Evolutionary conservation across 352 stramenopile genomes (phyloP).

Genomic region (Thraustotheca clavata): DNA sequence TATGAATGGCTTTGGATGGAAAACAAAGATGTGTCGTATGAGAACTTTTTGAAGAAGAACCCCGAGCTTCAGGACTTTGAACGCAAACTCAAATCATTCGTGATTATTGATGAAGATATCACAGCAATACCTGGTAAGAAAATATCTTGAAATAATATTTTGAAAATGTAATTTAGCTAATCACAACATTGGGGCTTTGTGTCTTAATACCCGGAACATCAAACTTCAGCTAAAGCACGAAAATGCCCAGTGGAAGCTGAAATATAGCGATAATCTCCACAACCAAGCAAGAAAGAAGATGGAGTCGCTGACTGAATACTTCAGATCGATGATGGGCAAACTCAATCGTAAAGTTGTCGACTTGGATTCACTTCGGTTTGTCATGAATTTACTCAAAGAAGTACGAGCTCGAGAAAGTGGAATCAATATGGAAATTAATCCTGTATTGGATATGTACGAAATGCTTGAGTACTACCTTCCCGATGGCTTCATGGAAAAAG

Average conservation of each 20-base stretch:
- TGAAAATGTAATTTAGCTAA: slow-evolving; percentile 40
- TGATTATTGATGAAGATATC: slow-evolving; percentile 92
- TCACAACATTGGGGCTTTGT: slow-evolving; percentile 96
- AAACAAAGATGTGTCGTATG: slow-evolving; percentile 94
- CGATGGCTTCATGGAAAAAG: slow-evolving; percentile 97
- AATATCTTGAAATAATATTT: not conserved
- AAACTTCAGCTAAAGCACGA: slow-evolving; percentile 96
- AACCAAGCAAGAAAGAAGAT: slow-evolving; percentile 89
- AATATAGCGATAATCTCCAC: slow-evolving; percentile 96
- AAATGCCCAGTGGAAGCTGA: slow-evolving; percentile 95
- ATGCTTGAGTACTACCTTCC: slow-evolving; percentile 94
- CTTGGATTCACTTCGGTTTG: slow-evolving; percentile 94
- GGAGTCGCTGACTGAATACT: slow-evolving; percentile 95
- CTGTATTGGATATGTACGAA: slow-evolving; percentile 98
- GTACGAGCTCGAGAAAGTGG: slow-evolving; percentile 94
- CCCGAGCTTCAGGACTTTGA: slow-evolving; percentile 96
- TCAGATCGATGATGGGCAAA: slow-evolving; percentile 89
- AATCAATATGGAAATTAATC: slow-evolving; percentile 98
- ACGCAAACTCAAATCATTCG: slow-evolving; percentile 93
- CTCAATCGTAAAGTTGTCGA: slow-evolving; percentile 93
- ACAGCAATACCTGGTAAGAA: slow-evolving; percentile 43
- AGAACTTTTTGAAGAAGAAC: slow-evolving; percentile 90
- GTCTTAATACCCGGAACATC: slow-evolving; percentile 94
- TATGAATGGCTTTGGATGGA: slow-evolving; percentile 98
- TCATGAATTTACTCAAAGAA: slow-evolving; percentile 97